phyloP scores from a whole-genome alignment of 2,329 filamentous ascomycete species.

The Clonostachys solani region DNA sequence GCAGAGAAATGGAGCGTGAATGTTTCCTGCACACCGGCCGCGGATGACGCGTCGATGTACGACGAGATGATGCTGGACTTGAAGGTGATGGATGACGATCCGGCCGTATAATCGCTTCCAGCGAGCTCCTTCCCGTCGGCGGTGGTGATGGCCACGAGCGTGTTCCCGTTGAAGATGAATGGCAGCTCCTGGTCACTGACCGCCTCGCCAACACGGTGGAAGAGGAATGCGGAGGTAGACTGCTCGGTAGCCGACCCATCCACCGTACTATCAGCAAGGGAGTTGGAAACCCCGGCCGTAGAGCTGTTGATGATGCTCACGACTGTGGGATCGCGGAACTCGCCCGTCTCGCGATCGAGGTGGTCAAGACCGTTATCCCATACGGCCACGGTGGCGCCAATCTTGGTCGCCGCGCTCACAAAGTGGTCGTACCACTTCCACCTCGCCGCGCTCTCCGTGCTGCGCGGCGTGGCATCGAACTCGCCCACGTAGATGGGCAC shows the following conservation, averaged over 20 bases:
- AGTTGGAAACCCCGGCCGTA: constrained; percentile 34
- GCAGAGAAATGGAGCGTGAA: constrained; percentile 48
- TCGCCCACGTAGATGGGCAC: constrained; percentile 55
- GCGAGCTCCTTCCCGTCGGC: constrained; percentile 20
- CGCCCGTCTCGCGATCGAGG: constrained; percentile 39
- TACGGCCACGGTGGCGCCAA: constrained; percentile 44
- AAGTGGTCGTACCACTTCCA: constrained; percentile 56
- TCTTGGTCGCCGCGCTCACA: constrained; percentile 38
- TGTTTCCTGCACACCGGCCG: constrained; percentile 41
- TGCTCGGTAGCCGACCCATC: constrained; percentile 40
- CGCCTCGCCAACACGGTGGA: constrained; percentile 41
- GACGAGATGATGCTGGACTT: constrained; percentile 37
- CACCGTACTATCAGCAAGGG: constrained; percentile 44
- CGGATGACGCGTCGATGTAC: constrained; percentile 31
- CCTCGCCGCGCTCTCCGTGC: constrained; percentile 48
- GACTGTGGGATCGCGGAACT: constrained; percentile 45
- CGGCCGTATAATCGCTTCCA: constrained; percentile 41
- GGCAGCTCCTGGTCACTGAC: constrained; percentile 37
- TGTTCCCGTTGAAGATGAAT: constrained; percentile 51
- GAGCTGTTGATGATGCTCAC: constrained; percentile 42
- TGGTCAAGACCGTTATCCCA: constrained; percentile 59
- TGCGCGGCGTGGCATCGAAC: constrained; percentile 43
- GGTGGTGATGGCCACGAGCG: constrained; percentile 15
- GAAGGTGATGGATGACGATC: constrained; percentile 39
- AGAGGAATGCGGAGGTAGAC: constrained; percentile 47